These are phyloP conservation scores for Spathaspora gorwiae DNA, from an alignment of 805 yeast genomes.

Conservation along the genomic window DNA sequence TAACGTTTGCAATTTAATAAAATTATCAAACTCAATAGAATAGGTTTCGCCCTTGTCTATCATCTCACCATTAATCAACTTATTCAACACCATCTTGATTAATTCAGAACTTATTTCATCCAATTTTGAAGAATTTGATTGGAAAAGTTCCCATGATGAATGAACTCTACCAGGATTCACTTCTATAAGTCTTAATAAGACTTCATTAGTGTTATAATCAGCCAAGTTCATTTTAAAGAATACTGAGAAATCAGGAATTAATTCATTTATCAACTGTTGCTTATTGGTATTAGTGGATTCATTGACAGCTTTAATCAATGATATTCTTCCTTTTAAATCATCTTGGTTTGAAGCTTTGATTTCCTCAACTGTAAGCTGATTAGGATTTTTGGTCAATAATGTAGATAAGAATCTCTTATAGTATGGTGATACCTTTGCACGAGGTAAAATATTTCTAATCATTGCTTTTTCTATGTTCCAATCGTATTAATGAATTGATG, in stretches of 20 bases:
- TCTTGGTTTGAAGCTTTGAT: constrained; percentile 4
- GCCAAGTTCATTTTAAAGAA: constrained; percentile 20
- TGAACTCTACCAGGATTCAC: constrained; percentile 52
- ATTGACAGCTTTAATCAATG: constrained; percentile 11
- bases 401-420: constrained; percentile 1
- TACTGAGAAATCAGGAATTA: constrained; percentile 23
- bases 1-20: neutral
- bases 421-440: neutral
- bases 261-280: constrained; percentile 13
- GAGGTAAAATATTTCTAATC: neutral
- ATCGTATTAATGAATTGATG: no score
- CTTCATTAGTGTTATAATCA: constrained; percentile 10
- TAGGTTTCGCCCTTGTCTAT: constrained; percentile 8
- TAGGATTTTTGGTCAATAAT: constrained; percentile 5
- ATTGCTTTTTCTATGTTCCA: constrained; percentile 7
- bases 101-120: constrained; percentile 10
- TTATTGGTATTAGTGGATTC: constrained; percentile 9
- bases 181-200: constrained; percentile 24
- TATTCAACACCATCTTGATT: constrained; percentile 1
- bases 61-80: constrained; percentile 6
- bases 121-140: constrained; percentile 11
- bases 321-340: constrained; percentile 7
- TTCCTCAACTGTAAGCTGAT: constrained; percentile 3
- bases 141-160: constrained; percentile 45
- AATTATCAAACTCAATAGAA: neutral